A percentile compares a stretch with the other conserved stretches of the same genome.
Evolutionary conservation across 768 basidiomycete species (phyloP).

Genomic region (Mycena belliarum): DNA sequence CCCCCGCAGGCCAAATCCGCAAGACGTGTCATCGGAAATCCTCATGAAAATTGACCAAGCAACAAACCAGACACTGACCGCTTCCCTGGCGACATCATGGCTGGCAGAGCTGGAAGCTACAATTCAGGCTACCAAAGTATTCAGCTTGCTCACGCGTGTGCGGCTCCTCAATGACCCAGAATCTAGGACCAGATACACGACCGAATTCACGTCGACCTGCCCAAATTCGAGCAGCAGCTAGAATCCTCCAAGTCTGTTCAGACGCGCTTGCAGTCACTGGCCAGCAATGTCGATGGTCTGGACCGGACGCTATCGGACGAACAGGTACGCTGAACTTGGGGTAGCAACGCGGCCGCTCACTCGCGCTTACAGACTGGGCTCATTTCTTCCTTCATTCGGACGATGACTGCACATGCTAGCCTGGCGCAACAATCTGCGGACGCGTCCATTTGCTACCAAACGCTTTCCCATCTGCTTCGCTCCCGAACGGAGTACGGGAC

Average conservation of each 20-base stretch:
- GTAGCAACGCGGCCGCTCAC: conserved; percentile 3
- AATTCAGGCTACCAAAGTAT: conserved; percentile 72
- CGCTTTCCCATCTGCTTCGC: conserved; percentile 54
- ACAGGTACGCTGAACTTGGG: conserved; percentile 47
- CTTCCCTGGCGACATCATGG: conserved; percentile 68
- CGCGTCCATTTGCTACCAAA: conserved; percentile 48
- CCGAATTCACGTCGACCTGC: conserved; percentile 65
- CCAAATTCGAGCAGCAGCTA: conserved; percentile 64
- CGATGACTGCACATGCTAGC: conserved; percentile 58
- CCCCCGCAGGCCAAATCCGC: conserved; percentile 58
- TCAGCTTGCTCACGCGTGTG: conserved; percentile 3
- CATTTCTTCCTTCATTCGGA: conserved; percentile 55
- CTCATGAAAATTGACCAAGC: conserved; percentile 70
- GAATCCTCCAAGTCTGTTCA: conserved; percentile 66
- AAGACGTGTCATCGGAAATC: conserved; percentile 72
- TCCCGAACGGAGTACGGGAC: conserved; percentile 50
- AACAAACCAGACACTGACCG: conserved; percentile 56
- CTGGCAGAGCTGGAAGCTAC: conserved; percentile 70
- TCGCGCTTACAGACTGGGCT: conserved; percentile 59
- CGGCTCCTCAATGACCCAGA: neutral
- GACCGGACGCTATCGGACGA: conserved; percentile 53
- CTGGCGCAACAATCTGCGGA: conserved; percentile 66
- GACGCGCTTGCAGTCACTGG: conserved; percentile 52
- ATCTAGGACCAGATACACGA: conserved; percentile 66
- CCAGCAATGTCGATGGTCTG: conserved; percentile 54